These are phyloP conservation scores for Aspergillus caelatus DNA, from an alignment of 2,329 filamentous ascomycete species.

Conservation along the genomic window DNA sequence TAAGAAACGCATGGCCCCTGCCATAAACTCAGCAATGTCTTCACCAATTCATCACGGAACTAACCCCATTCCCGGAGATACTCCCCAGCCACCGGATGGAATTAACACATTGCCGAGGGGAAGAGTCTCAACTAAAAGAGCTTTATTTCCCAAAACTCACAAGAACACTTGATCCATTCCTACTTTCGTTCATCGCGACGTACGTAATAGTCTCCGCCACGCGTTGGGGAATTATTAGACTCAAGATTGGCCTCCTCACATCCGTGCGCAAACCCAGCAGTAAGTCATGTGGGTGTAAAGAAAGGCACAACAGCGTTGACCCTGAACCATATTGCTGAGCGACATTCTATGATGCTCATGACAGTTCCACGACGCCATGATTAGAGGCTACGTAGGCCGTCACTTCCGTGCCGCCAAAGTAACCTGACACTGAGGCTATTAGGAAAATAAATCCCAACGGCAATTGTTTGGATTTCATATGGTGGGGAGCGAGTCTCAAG, in stretches of 20 bases:
- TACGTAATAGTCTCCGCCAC: constrained; percentile 48
- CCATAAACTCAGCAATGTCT: constrained; percentile 24
- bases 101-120: neutral
- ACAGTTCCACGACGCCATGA: constrained; percentile 45
- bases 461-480: constrained; percentile 25
- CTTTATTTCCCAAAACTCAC: constrained; percentile 17
- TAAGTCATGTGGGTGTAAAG: constrained; percentile 51
- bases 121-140: neutral
- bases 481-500: too few relatives aligned
- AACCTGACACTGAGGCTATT: constrained; percentile 47
- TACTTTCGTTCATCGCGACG: constrained; percentile 36
- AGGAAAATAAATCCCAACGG: constrained; percentile 43
- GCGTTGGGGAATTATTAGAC: constrained; percentile 45
- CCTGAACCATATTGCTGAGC: constrained; percentile 41
- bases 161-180: constrained; percentile 31
- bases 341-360: constrained; percentile 40
- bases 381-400: constrained; percentile 49
- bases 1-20: constrained; percentile 24
- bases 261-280: constrained; percentile 39
- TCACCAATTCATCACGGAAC: constrained; percentile 23
- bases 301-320: constrained; percentile 54
- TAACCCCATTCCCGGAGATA: constrained; percentile 21
- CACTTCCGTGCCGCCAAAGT: constrained; percentile 48
- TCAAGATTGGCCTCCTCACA: constrained; percentile 46
- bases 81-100: constrained; percentile 22